Percentiles rank a stretch among this genome's conserved stretches.
phyloP scores from a whole-genome alignment of 768 basidiomycete species.

The Agaricus subrufescens region DNA sequence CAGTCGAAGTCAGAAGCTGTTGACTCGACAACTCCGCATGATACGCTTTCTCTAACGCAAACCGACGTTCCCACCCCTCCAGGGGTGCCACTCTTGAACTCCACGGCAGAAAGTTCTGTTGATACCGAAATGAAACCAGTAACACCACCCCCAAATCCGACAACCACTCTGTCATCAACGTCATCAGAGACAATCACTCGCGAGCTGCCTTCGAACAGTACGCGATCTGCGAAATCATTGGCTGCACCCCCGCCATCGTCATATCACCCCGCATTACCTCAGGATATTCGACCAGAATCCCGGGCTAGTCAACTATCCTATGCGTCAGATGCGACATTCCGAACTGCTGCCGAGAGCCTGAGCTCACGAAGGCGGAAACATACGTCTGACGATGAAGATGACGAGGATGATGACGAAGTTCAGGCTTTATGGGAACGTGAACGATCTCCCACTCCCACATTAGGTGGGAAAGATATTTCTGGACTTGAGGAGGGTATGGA shows the following conservation, averaged over 20 bases:
- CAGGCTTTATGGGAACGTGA: background rate
- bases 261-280: background rate
- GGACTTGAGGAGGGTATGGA: constrained; percentile 9
- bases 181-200: background rate
- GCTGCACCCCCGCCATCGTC: background rate
- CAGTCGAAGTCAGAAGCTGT: background rate
- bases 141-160: background rate
- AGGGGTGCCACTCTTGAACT: background rate
- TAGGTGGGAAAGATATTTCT: constrained; percentile 5
- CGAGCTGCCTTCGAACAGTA: background rate
- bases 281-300: constrained; percentile 5
- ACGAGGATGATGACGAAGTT: background rate
- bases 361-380: background rate
- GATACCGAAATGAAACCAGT: background rate
- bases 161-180: background rate
- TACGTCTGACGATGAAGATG: background rate
- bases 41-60: background rate
- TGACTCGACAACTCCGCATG: background rate
- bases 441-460: constrained; percentile 13
- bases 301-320: constrained; percentile 8
- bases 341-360: constrained; percentile 13
- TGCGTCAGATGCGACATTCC: constrained; percentile 7
- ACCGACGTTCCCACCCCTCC: background rate
- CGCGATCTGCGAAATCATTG: background rate
- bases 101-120: background rate